These are phyloP conservation scores for Chalciporus sp. DNA, from an alignment of 1,284 basidiomycete genomes.

Conservation along the genomic window DNA sequence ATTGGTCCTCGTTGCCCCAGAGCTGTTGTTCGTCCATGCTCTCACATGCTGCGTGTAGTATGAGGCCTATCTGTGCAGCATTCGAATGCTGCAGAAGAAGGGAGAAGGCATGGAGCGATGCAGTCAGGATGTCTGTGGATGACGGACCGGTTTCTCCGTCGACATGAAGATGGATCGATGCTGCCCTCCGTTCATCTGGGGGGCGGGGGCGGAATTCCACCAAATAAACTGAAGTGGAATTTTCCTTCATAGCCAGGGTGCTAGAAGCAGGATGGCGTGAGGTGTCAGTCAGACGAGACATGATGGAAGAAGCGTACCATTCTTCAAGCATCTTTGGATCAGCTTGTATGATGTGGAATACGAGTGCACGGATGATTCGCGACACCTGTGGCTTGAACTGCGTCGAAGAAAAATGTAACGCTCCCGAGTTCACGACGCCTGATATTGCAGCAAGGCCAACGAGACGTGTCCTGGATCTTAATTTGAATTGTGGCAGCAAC, in stretches of 20 bases:
- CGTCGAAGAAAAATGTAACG: slow-evolving; percentile 74
- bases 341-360: slow-evolving; percentile 71
- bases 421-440: slow-evolving; percentile 84
- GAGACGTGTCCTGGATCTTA: slow-evolving; percentile 66
- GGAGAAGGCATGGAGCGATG: slow-evolving; percentile 74
- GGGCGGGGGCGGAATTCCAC: slow-evolving; percentile 80
- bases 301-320: slow-evolving; percentile 49
- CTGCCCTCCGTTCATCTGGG: slow-evolving; percentile 75
- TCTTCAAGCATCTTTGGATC: slow-evolving; percentile 63
- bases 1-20: slow-evolving; percentile 79
- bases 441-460: slow-evolving; percentile 86
- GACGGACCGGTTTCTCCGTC: slow-evolving; percentile 88
- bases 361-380: slow-evolving; percentile 74
- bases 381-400: slow-evolving; percentile 78
- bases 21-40: slow-evolving; percentile 63
- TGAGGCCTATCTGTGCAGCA: slow-evolving; percentile 71
- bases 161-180: slow-evolving; percentile 84
- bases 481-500: neutral
- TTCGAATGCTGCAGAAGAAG: slow-evolving; percentile 79
- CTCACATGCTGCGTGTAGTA: slow-evolving; percentile 72
- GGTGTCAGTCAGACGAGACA: neutral
- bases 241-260: slow-evolving; percentile 61
- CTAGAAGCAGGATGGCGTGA: slow-evolving; percentile 38
- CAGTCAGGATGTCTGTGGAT: slow-evolving; percentile 71
- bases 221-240: slow-evolving; percentile 74